Evolutionary conservation across 208 protist species (phyloP).

Genomic region (Acanthamoeba healyi): DNA sequence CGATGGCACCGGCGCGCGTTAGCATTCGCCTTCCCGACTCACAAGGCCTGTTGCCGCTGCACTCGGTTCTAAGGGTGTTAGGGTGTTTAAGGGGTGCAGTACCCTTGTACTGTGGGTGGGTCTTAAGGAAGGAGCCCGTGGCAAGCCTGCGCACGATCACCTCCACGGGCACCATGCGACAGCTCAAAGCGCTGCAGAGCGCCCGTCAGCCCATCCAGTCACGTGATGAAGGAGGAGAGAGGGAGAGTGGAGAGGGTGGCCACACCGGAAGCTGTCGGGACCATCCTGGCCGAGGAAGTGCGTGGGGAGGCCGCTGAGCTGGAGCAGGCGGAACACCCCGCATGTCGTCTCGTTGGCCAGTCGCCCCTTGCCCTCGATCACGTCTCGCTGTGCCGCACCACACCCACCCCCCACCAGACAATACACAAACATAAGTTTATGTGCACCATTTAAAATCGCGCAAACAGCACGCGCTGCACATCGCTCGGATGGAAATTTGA

Average conservation of each 20-base stretch:
- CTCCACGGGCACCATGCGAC: conserved; percentile 82
- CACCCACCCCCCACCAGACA: too few relatives aligned
- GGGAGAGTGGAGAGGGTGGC: conserved; percentile 6
- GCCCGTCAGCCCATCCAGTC: background rate
- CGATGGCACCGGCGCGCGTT: background rate
- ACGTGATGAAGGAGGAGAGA: background rate
- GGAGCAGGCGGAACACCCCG: conserved; percentile 77
- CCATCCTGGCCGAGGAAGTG: conserved; percentile 78
- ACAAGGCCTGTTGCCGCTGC: too few relatives aligned
- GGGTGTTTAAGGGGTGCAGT: conserved; percentile 47
- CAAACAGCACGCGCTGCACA: too few relatives aligned
- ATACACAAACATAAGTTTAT: background rate
- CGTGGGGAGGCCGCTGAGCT: conserved; percentile 70
- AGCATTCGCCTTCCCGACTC: conserved; percentile 74
- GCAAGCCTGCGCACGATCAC: conserved; percentile 81
- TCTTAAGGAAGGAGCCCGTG: conserved; percentile 81
- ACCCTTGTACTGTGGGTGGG: conserved; percentile 71
- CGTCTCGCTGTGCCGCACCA: background rate
- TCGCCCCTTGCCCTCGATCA: conserved; percentile 40
- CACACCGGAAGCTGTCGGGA: conserved; percentile 14
- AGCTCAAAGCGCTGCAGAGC: conserved; percentile 69
- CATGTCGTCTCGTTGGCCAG: conserved; percentile 74
- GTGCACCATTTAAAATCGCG: background rate
- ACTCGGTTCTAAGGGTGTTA: background rate
- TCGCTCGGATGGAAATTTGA: too few relatives aligned